A percentile compares a stretch with the other conserved stretches of the same genome.
phyloP scores from a whole-genome alignment of 208 protist species.

The Trichomonas gallinae region DNA sequence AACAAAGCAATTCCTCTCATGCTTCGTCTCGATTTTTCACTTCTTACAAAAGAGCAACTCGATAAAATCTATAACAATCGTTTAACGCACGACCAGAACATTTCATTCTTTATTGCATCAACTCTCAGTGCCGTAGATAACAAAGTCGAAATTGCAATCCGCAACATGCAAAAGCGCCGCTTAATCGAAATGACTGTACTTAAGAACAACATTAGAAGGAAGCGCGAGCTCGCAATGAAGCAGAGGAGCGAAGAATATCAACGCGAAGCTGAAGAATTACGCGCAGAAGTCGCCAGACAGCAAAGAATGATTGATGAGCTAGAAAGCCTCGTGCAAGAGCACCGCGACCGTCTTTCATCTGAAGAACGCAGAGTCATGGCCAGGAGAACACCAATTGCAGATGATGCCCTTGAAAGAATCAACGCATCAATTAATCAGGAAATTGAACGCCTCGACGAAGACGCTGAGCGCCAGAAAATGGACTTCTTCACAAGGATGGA shows the following conservation, averaged over 20 bases:
- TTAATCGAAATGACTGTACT: not conserved
- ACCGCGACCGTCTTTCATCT: not conserved
- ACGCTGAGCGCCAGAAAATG: not conserved
- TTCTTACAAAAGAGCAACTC: not conserved
- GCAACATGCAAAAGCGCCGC: not conserved
- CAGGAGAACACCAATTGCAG: not conserved
- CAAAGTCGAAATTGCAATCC: not conserved
- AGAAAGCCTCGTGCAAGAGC: not conserved
- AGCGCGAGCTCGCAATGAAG: not conserved
- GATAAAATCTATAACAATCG: not conserved
- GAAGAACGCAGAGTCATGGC: not conserved
- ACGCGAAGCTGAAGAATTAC: not conserved
- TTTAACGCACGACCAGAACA: not conserved
- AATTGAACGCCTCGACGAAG: not conserved
- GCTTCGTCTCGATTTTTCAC: not conserved
- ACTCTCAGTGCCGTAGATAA: not conserved
- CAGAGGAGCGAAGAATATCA: not conserved
- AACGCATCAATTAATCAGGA: not conserved
- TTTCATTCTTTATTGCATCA: not conserved
- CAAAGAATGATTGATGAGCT: not conserved
- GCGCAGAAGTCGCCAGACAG: not conserved
- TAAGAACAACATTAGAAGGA: not conserved
- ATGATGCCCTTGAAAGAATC: not conserved
- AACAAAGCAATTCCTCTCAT: not conserved
- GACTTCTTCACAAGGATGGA: not conserved